Evolutionary conservation across 192 early-diverging fungal genomes (phyloP).

Genomic region (Umbelopsis isabellina): DNA sequence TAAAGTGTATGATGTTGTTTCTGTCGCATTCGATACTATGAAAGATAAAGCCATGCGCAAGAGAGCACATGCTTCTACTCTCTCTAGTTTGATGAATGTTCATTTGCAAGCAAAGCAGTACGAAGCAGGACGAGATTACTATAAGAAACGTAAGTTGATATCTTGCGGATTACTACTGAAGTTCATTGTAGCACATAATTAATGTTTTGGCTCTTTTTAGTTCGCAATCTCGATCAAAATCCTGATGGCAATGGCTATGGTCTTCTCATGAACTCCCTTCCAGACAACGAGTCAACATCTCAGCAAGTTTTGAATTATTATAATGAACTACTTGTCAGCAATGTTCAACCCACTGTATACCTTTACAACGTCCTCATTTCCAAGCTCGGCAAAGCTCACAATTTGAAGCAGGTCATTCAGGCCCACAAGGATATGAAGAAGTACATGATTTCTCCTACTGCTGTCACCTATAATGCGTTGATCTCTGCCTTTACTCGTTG

Average conservation of each 20-base stretch:
- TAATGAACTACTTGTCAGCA: slow-evolving; percentile 22
- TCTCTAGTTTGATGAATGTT: slow-evolving; percentile 6
- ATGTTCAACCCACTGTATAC: slow-evolving; percentile 56
- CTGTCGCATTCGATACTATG: background rate
- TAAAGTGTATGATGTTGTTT: slow-evolving; percentile 21
- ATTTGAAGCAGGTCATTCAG: slow-evolving; percentile 50
- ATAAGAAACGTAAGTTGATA: slow-evolving; percentile 10
- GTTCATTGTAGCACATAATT: too few relatives aligned
- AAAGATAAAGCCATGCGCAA: background rate
- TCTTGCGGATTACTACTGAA: too few relatives aligned
- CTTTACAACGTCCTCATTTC: slow-evolving; percentile 66
- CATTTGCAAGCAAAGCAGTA: slow-evolving; percentile 5
- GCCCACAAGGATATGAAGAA: slow-evolving; percentile 61
- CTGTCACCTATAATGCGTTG: slow-evolving; percentile 59
- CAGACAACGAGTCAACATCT: background rate
- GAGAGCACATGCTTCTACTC: slow-evolving; percentile 13
- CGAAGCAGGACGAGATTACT: background rate
- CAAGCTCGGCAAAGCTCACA: slow-evolving; percentile 62
- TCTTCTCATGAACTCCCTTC: slow-evolving; percentile 30
- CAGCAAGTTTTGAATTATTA: background rate
- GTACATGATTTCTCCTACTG: slow-evolving; percentile 50
- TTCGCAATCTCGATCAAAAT: slow-evolving; percentile 31
- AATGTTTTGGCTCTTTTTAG: background rate
- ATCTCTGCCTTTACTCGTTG: slow-evolving; percentile 60
- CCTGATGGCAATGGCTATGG: slow-evolving; percentile 60